Conservation (phyloP, 495 filamentous ascomycete genomes). For the Aspergillus coremiiformis region DNA sequence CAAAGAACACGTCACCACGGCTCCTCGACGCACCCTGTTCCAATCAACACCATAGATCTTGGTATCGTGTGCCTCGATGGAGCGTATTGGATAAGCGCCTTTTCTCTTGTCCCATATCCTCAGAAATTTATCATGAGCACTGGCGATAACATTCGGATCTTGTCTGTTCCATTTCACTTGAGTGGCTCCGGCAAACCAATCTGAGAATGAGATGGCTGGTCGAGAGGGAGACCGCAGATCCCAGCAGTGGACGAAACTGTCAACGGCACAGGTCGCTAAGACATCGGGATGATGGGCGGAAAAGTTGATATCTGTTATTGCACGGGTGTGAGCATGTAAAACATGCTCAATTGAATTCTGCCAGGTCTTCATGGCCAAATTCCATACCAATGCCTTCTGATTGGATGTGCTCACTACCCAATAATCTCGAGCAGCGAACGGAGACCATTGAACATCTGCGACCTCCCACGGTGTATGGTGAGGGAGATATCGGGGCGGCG, state of each 20-base stretch:
- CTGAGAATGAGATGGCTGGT: slow-evolving; percentile 74
- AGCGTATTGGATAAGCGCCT: slow-evolving; percentile 68
- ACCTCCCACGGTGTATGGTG: slow-evolving; percentile 91
- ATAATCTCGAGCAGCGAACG: slow-evolving; percentile 78
- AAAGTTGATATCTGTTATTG: slow-evolving; percentile 97
- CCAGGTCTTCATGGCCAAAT: slow-evolving; percentile 66
- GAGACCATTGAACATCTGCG: slow-evolving; percentile 97
- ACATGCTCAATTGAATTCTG: slow-evolving; percentile 79
- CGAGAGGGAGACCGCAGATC: slow-evolving; percentile 71
- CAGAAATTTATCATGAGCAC: slow-evolving; percentile 78
- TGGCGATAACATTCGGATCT: slow-evolving; percentile 76
- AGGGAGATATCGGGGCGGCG: slow-evolving; percentile 75
- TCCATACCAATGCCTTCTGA: slow-evolving; percentile 93
- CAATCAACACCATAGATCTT: slow-evolving; percentile 97
- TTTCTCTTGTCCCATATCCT: slow-evolving; percentile 88
- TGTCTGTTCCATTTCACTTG: slow-evolving; percentile 95
- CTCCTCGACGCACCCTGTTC: slow-evolving; percentile 67
- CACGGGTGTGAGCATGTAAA: slow-evolving; percentile 80
- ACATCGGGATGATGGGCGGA: slow-evolving; percentile 85
- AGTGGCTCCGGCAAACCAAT: slow-evolving; percentile 92
- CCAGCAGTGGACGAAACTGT: slow-evolving; percentile 92
- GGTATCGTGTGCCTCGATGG: slow-evolving; percentile 83
- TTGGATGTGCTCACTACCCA: slow-evolving; percentile 95
- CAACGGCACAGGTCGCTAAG: slow-evolving; percentile 84
- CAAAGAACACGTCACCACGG: slow-evolving; percentile 78